phyloP scores from a whole-genome alignment of 768 basidiomycete genomes.

The Pholiota microspora region DNA sequence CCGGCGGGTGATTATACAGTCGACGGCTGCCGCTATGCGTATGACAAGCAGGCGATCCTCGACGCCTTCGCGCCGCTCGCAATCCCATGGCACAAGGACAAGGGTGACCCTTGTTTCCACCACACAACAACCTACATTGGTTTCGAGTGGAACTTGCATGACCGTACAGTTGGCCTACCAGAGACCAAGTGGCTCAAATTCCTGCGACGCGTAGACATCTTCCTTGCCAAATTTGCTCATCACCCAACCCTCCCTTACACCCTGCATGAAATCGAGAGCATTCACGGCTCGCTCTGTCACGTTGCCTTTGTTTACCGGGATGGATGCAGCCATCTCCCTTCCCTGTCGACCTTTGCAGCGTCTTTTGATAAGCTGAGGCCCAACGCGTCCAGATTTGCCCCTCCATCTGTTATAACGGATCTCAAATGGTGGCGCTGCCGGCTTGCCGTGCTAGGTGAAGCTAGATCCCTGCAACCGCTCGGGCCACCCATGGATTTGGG shows the following conservation, averaged over 20 bases:
- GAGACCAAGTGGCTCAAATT: conserved; percentile 26
- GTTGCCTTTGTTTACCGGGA: conserved; percentile 24
- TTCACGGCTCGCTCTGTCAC: conserved; percentile 20
- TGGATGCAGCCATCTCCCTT: conserved; percentile 25
- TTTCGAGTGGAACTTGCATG: conserved; percentile 30
- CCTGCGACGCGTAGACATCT: conserved; percentile 16
- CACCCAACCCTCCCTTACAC: background rate
- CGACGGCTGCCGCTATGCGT: background rate
- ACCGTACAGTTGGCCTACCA: conserved; percentile 27
- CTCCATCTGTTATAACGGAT: conserved; percentile 17
- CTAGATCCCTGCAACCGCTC: conserved; percentile 11
- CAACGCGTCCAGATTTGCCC: conserved; percentile 14
- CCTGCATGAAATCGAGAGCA: conserved; percentile 2
- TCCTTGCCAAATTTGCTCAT: background rate
- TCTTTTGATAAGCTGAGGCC: conserved; percentile 20
- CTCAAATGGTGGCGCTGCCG: conserved; percentile 30
- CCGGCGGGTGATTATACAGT: conserved; percentile 7
- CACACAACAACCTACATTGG: conserved; percentile 26
- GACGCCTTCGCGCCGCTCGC: background rate
- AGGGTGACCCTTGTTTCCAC: conserved; percentile 10
- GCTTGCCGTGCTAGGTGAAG: background rate
- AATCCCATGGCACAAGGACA: conserved; percentile 10
- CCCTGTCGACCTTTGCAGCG: conserved; percentile 24
- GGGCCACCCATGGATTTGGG: conserved; percentile 15
- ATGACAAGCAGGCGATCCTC: background rate